phyloP scores from a whole-genome alignment of 257 asterid species.

The Lithospermum erythrorhizon region DNA sequence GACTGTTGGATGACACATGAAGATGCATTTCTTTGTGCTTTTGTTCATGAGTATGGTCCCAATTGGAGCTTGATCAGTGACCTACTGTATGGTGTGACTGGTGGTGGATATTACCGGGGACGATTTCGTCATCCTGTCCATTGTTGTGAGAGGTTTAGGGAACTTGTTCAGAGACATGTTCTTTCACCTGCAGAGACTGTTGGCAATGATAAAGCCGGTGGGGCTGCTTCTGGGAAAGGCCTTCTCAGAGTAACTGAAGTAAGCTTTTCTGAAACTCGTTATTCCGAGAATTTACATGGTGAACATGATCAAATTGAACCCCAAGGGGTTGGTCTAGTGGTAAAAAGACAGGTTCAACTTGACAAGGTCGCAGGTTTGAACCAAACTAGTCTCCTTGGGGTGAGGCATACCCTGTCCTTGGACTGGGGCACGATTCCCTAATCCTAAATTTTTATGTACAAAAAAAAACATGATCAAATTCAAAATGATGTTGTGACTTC shows the following conservation, averaged over 20 bases:
- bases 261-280: conserved; percentile 7
- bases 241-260: conserved; percentile 94
- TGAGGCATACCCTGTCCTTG: no score
- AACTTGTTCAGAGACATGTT: conserved; percentile 70
- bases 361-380: no score
- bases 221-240: conserved; percentile 55
- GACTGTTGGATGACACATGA: conserved; percentile 82
- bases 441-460: no score
- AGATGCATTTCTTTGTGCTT: conserved; percentile 75
- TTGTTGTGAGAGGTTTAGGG: conserved; percentile 95
- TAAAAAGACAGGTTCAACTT: no score
- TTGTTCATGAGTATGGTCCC: conserved; percentile 79
- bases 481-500: neutral
- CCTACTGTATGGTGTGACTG: conserved; percentile 49
- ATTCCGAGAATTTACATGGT: neutral
- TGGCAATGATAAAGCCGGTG: conserved; percentile 55
- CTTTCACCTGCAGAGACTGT: conserved; percentile 49
- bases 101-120: conserved; percentile 82
- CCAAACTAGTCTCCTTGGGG: no score
- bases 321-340: no score
- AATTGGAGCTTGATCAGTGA: conserved; percentile 89
- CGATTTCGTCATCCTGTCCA: conserved; percentile 79
- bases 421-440: no score
- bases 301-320: neutral
- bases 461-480: neutral